Base-by-base conservation (phyloP, 2,329 filamentous ascomycete genomes). In the Fusarium foetens region DNA sequence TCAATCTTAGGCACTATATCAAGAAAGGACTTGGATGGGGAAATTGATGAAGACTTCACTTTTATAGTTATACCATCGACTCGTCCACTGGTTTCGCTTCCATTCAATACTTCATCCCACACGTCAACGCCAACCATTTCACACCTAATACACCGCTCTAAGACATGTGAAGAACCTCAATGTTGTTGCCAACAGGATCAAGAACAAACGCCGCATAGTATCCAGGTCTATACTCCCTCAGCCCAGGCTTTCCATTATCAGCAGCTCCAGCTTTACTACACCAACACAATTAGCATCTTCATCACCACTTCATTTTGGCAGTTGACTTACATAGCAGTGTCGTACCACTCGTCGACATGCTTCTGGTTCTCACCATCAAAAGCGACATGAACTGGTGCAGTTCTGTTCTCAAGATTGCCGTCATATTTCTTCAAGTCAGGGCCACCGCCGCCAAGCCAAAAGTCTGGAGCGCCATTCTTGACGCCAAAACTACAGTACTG, bases 171-270 rank as follows among this genome's bases (percentile, higher is more conserved):
- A 86, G 80, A 57, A 81, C 82, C 77, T 88, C 87, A 48, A 88
- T 82, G 70, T 88, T 88, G 72, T 88, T 88, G 0, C 86, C 86
- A 7, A 81, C 77, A 3, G 86, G 85, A 72, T 88, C 86, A 43
- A 82, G 75, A 10, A 88, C 80, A 78, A 85, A 89, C 1, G 86
- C 85, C 3, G 76, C 86, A 58, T 87, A 89, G 75, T 88, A 88
- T 10, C 80, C 79, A 19, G 81, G 74, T 48, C 81, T 80, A 72
- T 87, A 88, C 19, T 85, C 76, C 8, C 80, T 64, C 45, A 85
- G 78, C 0, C 86, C 87, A 0, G 87, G 86, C 21, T 80, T 76
- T 7, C 87, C 87, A 71, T 88, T 88, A 72, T 84, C 83, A 36
- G 79, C 82, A 5, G 80, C 86, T 0, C 86, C 86, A 41, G 78